These are phyloP conservation scores for Penicillium cataractarum DNA, from an alignment of 495 filamentous ascomycete species.

Conservation along the genomic window DNA sequence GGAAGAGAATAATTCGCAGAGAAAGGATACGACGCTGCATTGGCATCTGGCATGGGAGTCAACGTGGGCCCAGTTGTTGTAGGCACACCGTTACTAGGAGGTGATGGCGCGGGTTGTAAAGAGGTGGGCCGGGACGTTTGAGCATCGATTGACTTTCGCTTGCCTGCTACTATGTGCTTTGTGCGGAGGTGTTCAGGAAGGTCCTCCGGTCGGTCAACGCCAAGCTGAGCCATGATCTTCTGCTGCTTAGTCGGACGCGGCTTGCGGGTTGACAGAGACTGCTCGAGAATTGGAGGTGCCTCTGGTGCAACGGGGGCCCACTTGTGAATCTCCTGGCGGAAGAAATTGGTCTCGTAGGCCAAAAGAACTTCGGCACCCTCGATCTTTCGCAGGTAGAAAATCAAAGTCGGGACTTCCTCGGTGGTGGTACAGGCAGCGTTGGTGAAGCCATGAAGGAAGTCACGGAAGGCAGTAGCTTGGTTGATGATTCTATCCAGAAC, in stretches of 20 bases:
- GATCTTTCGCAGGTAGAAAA: conserved; percentile 98
- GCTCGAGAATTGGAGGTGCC: conserved; percentile 76
- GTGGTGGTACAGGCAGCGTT: conserved; percentile 78
- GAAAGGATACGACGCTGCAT: conserved; percentile 41
- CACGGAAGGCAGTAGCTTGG: conserved; percentile 80
- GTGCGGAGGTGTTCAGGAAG: conserved; percentile 78
- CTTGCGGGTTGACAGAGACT: conserved; percentile 92
- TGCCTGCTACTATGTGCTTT: conserved; percentile 67
- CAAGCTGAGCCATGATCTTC: conserved; percentile 87
- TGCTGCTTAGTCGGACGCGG: conserved; percentile 96
- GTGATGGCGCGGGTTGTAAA: conserved; percentile 36
- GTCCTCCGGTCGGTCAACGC: conserved; percentile 84
- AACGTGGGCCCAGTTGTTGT: conserved; percentile 39
- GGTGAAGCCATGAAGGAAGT: conserved; percentile 78
- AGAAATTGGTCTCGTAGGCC: conserved; percentile 93
- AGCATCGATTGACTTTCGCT: conserved; percentile 47
- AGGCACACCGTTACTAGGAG: conserved; percentile 29
- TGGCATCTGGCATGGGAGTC: conserved; percentile 39
- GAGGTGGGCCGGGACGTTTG: conserved; percentile 28
- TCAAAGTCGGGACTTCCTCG: conserved; percentile 83
- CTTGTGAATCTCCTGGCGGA: conserved; percentile 93
- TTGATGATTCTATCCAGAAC: conserved; percentile 81
- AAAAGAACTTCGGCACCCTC: conserved; percentile 96
- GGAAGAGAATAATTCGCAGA: conserved; percentile 47
- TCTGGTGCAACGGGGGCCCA: conserved; percentile 92